phyloP scores from a whole-genome alignment of 192 early-diverging fungal genomes.

The Jimgerdemannia flammicorona region DNA sequence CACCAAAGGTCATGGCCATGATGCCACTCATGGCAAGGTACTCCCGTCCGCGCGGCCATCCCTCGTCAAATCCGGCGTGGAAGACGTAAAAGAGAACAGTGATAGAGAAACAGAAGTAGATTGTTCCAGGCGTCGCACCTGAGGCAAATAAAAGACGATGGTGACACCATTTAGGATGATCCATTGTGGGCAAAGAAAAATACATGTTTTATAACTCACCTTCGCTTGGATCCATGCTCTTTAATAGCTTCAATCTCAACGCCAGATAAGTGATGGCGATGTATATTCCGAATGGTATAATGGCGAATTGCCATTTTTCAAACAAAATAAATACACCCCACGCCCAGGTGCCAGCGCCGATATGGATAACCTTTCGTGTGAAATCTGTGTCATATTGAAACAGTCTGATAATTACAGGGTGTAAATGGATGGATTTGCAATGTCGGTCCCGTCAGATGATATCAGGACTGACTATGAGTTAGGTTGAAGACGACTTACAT shows the following conservation, averaged over 20 bases:
- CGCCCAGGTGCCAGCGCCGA: constrained; percentile 12
- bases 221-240: constrained; percentile 14
- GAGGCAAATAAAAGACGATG: neutral
- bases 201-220: neutral
- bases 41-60: neutral
- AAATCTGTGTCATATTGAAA: neutral
- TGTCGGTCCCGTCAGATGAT: neutral
- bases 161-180: neutral
- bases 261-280: constrained; percentile 3
- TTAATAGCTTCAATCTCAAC: constrained; percentile 6
- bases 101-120: constrained; percentile 21
- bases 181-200: constrained; percentile 1
- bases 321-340: constrained; percentile 13
- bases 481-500: neutral
- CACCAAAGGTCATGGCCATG: constrained; percentile 27
- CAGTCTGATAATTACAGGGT: neutral
- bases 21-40: constrained; percentile 12
- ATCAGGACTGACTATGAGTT: neutral
- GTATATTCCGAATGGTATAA: constrained; percentile 7
- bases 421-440: too few species aligned
- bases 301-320: constrained; percentile 23
- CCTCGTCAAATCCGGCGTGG: constrained; percentile 2
- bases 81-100: constrained; percentile 9
- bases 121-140: constrained; percentile 16
- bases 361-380: constrained; percentile 24